Conservation (phyloP, 768 basidiomycete species). For the Agaricus blazei region DNA sequence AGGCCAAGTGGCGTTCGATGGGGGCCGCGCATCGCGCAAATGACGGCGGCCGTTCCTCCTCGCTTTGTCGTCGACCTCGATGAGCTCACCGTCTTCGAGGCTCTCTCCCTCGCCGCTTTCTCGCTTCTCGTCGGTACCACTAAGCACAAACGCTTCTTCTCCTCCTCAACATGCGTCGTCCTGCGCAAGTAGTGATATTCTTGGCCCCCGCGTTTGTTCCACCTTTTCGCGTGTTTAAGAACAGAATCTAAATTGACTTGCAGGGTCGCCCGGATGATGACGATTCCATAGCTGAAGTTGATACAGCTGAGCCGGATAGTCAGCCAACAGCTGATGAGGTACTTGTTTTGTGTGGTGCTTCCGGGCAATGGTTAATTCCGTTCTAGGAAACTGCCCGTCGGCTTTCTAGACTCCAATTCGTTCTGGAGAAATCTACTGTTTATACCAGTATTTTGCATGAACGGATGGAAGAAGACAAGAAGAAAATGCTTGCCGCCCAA, state of each 20-base stretch:
- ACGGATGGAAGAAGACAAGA: constrained; percentile 66
- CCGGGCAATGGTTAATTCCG: background rate
- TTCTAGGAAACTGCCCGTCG: constrained; percentile 45
- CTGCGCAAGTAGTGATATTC: constrained; percentile 20
- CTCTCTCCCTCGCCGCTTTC: constrained; percentile 11
- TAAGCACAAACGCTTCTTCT: constrained; percentile 21
- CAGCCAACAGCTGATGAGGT: constrained; percentile 12
- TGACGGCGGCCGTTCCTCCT: background rate
- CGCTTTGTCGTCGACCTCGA: constrained; percentile 1
- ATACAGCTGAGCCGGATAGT: background rate
- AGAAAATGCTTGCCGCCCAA: constrained; percentile 20
- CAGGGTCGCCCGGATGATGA: background rate
- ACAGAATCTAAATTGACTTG: background rate
- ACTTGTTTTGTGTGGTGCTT: background rate
- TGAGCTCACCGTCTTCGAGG: constrained; percentile 19
- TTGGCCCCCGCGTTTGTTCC: constrained; percentile 10
- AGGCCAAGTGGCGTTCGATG: constrained; percentile 11
- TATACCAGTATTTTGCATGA: constrained; percentile 68
- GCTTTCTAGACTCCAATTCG: constrained; percentile 50
- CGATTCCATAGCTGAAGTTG: background rate
- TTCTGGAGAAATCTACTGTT: constrained; percentile 73
- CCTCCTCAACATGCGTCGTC: constrained; percentile 19
- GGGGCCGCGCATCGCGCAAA: background rate
- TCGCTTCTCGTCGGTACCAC: constrained; percentile 11
- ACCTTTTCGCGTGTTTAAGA: background rate